Base-by-base conservation (phyloP, 148 eudicot genomes). In the Fallopia convolvulus region DNA sequence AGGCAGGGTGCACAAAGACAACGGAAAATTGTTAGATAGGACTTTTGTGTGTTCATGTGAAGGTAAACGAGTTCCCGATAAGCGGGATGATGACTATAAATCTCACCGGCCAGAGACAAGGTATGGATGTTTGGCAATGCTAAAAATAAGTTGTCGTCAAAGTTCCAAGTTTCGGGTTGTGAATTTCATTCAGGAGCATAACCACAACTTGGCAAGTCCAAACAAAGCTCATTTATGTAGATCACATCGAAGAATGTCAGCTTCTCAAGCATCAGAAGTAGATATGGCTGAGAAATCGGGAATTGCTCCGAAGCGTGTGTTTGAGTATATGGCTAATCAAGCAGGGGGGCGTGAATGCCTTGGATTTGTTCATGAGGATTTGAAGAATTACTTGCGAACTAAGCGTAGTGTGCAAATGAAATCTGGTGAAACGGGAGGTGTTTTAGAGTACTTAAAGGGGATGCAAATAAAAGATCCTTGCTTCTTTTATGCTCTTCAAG, bases 401-500 rank as follows among this genome's bases (percentile, higher is more conserved):
- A 33, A 33, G 39, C 39, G 2, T 33, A 26, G 68, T 71, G 55
- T 60, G 61, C 83, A 77, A 76, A 83, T 83, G 66, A 86, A 85
- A 21, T 50, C 81, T 47, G 88, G 91, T 18, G 88, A 88, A 83
- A 86, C 89, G 53, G 86, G 83, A 72, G 85, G 84, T 70, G 80
- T 88, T 46, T 79, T 85, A 30, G 85, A 88, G 77, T 85, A 88
- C 80, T 86, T 90, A 40, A 85, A 82, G 66, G 83, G 83, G 73
- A 86, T 88, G 91, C 88, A 86, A 78, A 84, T 87, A 13, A 86
- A 26, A 26, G 30, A 26, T 50, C 89, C 88, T 4, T 85, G 87
- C 15, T 90, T 90, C 72, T 90, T 82, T 66, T 88, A 88, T 77
- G 87, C 87, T 4, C 81, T 86, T 72, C 89, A 88, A 71, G 83